Conservation (phyloP, 176 grass and related monocot species). For the Oryza australiensis region DNA sequence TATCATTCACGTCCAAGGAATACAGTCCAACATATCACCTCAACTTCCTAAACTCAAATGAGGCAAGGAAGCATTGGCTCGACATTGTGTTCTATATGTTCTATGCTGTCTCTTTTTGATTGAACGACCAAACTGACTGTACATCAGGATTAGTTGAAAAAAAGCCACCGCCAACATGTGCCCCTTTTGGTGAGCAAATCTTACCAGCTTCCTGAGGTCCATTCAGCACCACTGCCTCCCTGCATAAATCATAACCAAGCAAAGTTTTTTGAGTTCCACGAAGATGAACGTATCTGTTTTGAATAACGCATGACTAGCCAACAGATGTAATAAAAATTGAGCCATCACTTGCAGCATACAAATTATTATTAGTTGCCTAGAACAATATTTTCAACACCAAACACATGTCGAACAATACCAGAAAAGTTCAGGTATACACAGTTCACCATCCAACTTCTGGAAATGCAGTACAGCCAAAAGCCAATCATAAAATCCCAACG, state of each 20-base stretch:
- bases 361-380: neutral
- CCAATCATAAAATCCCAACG: conserved; percentile 5
- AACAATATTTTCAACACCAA: conserved; percentile 6
- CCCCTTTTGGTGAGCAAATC: conserved; percentile 34
- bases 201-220: conserved; percentile 48
- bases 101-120: conserved; percentile 60
- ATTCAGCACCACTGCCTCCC: conserved; percentile 55
- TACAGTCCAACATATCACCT: conserved; percentile 45
- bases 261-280: neutral
- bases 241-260: conserved; percentile 25
- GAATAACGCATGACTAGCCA: neutral
- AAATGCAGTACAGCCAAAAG: neutral
- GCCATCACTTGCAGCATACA: neutral
- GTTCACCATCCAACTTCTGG: neutral
- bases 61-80: conserved; percentile 43
- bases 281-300: neutral
- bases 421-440: neutral
- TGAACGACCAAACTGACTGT: conserved; percentile 77
- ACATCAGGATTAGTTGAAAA: conserved; percentile 72
- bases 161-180: conserved; percentile 44
- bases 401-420: neutral
- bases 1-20: conserved; percentile 38
- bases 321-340: neutral
- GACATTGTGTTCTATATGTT: conserved; percentile 37
- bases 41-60: conserved; percentile 31